These are phyloP conservation scores for Saccharomyces eubayanus DNA, from an alignment of 805 yeast species.

Conservation along the genomic window DNA sequence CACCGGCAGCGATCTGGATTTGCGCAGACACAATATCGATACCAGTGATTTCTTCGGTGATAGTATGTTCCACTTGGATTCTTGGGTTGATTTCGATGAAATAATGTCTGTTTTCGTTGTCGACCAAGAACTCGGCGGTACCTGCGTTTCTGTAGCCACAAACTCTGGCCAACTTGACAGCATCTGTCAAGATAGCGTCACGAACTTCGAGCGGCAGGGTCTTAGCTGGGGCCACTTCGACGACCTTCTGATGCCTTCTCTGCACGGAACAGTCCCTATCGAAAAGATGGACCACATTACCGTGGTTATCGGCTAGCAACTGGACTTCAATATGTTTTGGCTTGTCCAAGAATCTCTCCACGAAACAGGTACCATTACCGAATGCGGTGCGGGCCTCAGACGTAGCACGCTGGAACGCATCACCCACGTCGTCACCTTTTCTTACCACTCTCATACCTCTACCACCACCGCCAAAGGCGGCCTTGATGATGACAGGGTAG, in stretches of 20 bases:
- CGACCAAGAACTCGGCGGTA: constrained; percentile 95
- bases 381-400: constrained; percentile 94
- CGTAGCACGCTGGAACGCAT: constrained; percentile 87
- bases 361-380: constrained; percentile 97
- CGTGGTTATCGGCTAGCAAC: constrained; percentile 84
- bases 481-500: constrained; percentile 93
- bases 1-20: constrained; percentile 98
- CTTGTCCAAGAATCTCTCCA: constrained; percentile 87
- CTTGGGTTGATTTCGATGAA: constrained; percentile 98
- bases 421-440: constrained; percentile 87
- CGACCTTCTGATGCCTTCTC: constrained; percentile 98
- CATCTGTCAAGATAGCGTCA: constrained; percentile 88
- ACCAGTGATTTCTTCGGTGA: constrained; percentile 97
- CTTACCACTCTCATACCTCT: constrained; percentile 99
- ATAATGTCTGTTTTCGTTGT: constrained; percentile 87
- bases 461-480: constrained; percentile 99
- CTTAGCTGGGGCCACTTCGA: constrained; percentile 96
- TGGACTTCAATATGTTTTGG: constrained; percentile 99
- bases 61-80: constrained; percentile 97
- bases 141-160: constrained; percentile 96
- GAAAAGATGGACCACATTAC: constrained; percentile 89
- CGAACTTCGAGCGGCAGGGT: constrained; percentile 76
- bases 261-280: constrained; percentile 99
- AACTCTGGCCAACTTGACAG: constrained; percentile 80
- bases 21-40: constrained; percentile 97